Percentiles rank a stretch among this genome's conserved stretches.
phyloP scores from a whole-genome alignment of 2,329 filamentous ascomycete genomes.

The Ceratocystis papillata region DNA sequence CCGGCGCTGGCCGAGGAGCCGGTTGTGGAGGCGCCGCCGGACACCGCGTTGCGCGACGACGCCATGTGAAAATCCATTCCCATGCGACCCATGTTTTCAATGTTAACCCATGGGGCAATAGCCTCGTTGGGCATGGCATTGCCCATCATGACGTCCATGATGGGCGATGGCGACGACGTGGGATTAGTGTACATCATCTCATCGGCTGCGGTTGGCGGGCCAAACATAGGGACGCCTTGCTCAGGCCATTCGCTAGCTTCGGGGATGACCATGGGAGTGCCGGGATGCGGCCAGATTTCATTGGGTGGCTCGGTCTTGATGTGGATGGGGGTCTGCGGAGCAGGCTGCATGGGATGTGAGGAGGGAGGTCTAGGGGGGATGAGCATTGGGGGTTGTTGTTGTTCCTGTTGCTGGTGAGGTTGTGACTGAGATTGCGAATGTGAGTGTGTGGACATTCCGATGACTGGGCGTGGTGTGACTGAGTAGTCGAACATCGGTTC shows the following conservation, averaged over 20 bases:
- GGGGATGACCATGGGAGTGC: constrained; percentile 35
- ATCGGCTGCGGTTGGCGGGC: constrained; percentile 24
- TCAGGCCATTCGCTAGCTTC: constrained; percentile 33
- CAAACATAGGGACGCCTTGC: constrained; percentile 27
- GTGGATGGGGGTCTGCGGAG: constrained; percentile 13
- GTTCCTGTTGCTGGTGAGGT: constrained; percentile 15
- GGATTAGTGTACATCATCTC: constrained; percentile 19
- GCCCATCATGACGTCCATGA: constrained; percentile 21
- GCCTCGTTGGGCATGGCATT: constrained; percentile 14
- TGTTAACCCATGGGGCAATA: constrained; percentile 19
- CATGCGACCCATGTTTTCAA: constrained; percentile 18
- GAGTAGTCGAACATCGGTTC: constrained; percentile 20
- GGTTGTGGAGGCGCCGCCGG: not conserved
- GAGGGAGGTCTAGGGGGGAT: constrained; percentile 17
- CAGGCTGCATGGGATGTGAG: constrained; percentile 22
- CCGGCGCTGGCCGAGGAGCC: constrained; percentile 1
- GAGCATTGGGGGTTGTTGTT: constrained; percentile 19
- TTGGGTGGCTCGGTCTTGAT: constrained; percentile 20
- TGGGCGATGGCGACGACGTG: constrained; percentile 10
- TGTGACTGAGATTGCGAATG: not conserved
- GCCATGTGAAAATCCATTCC: constrained; percentile 20
- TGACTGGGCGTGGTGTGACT: constrained; percentile 1
- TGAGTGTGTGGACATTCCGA: constrained; percentile 9
- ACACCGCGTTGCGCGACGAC: constrained; percentile 15
- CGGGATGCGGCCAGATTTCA: constrained; percentile 33